Base-by-base conservation (phyloP, 345 rosid species). In the Sonneratia alba region DNA sequence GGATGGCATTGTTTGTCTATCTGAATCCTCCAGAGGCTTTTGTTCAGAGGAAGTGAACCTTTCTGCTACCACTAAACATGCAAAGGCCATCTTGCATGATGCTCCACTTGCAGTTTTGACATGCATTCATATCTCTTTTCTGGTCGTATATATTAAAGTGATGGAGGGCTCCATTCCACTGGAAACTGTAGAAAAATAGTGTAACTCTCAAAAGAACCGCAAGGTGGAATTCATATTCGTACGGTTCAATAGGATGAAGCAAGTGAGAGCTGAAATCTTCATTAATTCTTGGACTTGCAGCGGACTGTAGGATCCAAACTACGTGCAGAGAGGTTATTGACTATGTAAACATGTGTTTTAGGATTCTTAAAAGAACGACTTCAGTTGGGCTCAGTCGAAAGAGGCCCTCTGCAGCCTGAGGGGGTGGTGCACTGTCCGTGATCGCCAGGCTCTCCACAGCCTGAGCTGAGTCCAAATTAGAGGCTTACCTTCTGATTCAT, bases 251-350 rank as follows among this genome's bases (percentile, higher is more conserved):
- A 1, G 65, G 64, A 51, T 37, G 34, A 12, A 70, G 57, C 12
- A 15, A 18, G 11, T 56, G 62, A 14, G 38, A 13, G 1, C 40
- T 32, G 18, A 70, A 36, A 38, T 70, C 38, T 12, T 70, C 43
- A 27, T 70, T n/a, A 27, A 27, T 27, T 27, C 34, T 56, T 70
- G 48, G 66, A 70, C 45, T 70, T 57, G 34, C 66, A 71, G 32
- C 57, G 66, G 22, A 71, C 67, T 8, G 36, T 37, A 24, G 40
- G 36, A 9, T 22, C 45, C 16, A 5, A 37, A 24, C n/a, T 34
- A 7, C 22, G 0, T 27, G 32, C 12, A 8, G 70, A 24, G 16
- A 68, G 36, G 34, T 19, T 13, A 3, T 68, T 68, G 21, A 68
- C 24, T 18, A 68, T 68, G 12, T 7, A 14, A 43, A 45, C 49